A percentile compares a stretch with the other conserved stretches of the same genome.
These are phyloP conservation scores for Ophiostoma perfectum DNA, from an alignment of 2,329 filamentous ascomycete species.

Conservation along the genomic window DNA sequence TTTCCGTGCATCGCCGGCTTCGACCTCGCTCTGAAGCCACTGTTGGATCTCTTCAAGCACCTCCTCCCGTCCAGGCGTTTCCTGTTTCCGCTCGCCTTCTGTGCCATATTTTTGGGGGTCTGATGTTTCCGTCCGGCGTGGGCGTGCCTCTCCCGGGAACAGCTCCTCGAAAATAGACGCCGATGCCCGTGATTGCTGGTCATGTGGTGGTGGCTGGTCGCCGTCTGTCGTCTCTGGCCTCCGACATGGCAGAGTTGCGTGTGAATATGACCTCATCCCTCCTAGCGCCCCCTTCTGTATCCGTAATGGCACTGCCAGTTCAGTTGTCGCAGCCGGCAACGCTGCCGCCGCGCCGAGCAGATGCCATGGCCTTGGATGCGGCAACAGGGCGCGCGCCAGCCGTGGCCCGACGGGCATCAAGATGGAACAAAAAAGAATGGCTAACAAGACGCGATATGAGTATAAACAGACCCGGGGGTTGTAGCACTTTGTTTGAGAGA, in stretches of 20 bases:
- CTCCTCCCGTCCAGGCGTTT: neutral
- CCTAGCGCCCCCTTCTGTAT: neutral
- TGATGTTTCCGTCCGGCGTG: neutral
- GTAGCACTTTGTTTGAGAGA: neutral
- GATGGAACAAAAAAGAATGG: neutral
- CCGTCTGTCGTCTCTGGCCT: neutral
- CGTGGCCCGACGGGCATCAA: constrained; percentile 19
- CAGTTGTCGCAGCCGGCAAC: neutral
- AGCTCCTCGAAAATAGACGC: constrained; percentile 25
- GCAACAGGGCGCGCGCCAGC: constrained; percentile 17
- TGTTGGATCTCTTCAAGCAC: constrained; percentile 20
- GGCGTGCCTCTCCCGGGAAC: constrained; percentile 21
- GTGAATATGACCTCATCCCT: neutral
- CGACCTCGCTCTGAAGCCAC: constrained; percentile 22
- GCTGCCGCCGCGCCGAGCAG: neutral
- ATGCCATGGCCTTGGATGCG: neutral
- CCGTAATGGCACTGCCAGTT: neutral
- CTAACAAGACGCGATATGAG: neutral
- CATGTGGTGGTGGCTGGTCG: neutral
- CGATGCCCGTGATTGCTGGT: neutral
- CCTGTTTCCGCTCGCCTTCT: neutral
- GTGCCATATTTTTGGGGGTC: neutral
- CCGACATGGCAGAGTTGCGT: neutral
- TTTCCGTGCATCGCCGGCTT: neutral
- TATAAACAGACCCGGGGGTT: neutral